Percentiles rank a stretch among this genome's conserved stretches.
phyloP scores from a whole-genome alignment of 2,329 filamentous ascomycete species.

The Bipolaris bicolor region DNA sequence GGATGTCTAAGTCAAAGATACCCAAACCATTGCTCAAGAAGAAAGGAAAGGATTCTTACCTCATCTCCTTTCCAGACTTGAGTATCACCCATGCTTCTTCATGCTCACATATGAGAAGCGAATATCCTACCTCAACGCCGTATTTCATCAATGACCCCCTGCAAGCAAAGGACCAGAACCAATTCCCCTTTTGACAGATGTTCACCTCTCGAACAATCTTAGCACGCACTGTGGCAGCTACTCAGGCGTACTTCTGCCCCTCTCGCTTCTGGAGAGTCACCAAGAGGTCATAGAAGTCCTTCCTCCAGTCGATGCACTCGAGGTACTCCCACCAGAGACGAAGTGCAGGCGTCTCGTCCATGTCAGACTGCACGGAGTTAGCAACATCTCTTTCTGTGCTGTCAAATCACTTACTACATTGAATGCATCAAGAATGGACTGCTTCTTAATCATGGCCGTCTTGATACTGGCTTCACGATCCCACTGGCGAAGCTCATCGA shows the following conservation, averaged over 20 bases:
- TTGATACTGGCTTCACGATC: conserved; percentile 48
- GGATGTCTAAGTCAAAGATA: not conserved
- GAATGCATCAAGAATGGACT: conserved; percentile 51
- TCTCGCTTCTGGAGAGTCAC: conserved; percentile 33
- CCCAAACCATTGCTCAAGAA: too few relatives aligned
- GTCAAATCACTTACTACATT: conserved; percentile 34
- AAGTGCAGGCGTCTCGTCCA: conserved; percentile 49
- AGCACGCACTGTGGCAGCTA: not conserved
- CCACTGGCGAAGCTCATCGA: conserved; percentile 48
- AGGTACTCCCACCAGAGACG: conserved; percentile 58
- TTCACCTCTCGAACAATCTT: not conserved
- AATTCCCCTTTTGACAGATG: too few relatives aligned
- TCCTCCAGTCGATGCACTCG: conserved; percentile 51
- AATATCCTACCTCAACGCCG: not conserved
- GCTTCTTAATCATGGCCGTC: conserved; percentile 44
- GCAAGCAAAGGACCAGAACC: not conserved
- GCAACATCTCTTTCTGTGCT: not conserved
- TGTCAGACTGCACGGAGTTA: conserved; percentile 42
- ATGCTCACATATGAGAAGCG: not conserved
- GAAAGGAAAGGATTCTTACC: not conserved
- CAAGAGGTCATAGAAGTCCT: conserved; percentile 52
- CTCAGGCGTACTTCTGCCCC: conserved; percentile 7
- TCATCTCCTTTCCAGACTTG: too few relatives aligned
- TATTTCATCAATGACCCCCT: not conserved
- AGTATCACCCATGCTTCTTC: not conserved